Evolutionary conservation across 371 early-diverging fungal genomes (phyloP).

Genomic region (Zopfochytrium polystomum): DNA sequence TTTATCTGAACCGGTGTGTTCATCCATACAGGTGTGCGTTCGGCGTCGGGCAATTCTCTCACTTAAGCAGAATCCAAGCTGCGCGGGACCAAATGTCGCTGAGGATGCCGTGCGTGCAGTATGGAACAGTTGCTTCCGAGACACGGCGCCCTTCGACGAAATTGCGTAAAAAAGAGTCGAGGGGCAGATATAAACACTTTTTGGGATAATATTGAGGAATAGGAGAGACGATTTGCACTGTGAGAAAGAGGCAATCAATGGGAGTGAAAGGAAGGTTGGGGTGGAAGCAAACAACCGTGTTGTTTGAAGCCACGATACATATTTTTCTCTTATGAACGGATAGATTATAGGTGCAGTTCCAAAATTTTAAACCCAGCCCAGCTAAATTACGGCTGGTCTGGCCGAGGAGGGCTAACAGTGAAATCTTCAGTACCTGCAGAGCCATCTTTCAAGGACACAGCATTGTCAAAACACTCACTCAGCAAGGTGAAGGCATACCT

Average conservation of each 20-base stretch:
- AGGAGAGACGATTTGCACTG: not conserved
- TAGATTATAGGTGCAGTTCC: not conserved
- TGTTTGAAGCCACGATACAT: not conserved
- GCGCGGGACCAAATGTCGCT: slow-evolving; percentile 71
- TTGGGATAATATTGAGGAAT: not conserved
- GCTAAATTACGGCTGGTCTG: too few species aligned
- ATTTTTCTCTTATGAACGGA: not conserved
- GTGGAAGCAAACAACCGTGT: not conserved
- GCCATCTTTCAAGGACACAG: too few species aligned
- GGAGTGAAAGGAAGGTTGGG: not conserved
- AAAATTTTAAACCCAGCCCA: too few species aligned
- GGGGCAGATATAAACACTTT: not conserved
- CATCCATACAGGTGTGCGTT: slow-evolving; percentile 63
- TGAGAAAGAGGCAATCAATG: not conserved
- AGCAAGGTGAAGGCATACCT: too few species aligned
- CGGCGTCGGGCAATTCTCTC: slow-evolving; percentile 83
- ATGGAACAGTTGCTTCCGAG: slow-evolving; percentile 86
- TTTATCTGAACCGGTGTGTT: slow-evolving; percentile 7
- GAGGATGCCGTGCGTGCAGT: slow-evolving; percentile 84
- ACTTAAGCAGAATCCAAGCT: slow-evolving; percentile 69
- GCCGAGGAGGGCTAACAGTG: too few species aligned
- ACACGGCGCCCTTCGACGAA: slow-evolving; percentile 93
- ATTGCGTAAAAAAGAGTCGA: slow-evolving; percentile 47
- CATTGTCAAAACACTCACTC: too few species aligned
- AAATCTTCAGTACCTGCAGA: too few species aligned